These are phyloP conservation scores for Pythium graminicola DNA, from an alignment of 352 stramenopile genomes.

Conservation along the genomic window DNA sequence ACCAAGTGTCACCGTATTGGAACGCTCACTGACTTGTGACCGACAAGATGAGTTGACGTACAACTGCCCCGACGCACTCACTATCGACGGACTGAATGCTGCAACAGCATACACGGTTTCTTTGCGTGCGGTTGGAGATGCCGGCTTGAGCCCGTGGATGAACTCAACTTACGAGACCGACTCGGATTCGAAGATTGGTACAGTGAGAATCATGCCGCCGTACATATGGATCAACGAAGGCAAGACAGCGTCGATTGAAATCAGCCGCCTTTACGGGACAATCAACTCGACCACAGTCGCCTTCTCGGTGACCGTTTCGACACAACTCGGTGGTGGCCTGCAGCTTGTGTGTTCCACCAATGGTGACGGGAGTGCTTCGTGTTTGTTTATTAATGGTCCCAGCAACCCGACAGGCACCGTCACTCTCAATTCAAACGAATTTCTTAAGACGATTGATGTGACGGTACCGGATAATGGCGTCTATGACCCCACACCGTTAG, in stretches of 20 bases:
- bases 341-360: conserved; percentile 1
- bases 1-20: not conserved
- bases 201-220: conserved; percentile 15
- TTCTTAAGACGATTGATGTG: conserved; percentile 22
- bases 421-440: conserved; percentile 7
- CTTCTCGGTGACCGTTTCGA: conserved; percentile 3
- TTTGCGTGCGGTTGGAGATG: conserved; percentile 25
- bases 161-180: conserved; percentile 25
- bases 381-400: conserved; percentile 3
- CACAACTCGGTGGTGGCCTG: not conserved
- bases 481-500: conserved; percentile 22
- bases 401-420: not conserved
- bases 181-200: conserved; percentile 7
- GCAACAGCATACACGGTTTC: conserved; percentile 21
- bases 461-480: conserved; percentile 22
- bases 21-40: conserved; percentile 1
- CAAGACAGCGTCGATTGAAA: conserved; percentile 5
- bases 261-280: conserved; percentile 18
- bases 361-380: conserved; percentile 13
- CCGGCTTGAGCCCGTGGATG: conserved; percentile 28
- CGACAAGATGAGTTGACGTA: not conserved
- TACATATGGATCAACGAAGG: conserved; percentile 22
- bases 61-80: conserved; percentile 23
- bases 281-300: conserved; percentile 4
- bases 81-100: conserved; percentile 5